Evolutionary conservation across 2,329 filamentous ascomycete species (phyloP), one percentile per base, ranked within the genome.

Genomic region (Dothiorella sarmentorum): DNA sequence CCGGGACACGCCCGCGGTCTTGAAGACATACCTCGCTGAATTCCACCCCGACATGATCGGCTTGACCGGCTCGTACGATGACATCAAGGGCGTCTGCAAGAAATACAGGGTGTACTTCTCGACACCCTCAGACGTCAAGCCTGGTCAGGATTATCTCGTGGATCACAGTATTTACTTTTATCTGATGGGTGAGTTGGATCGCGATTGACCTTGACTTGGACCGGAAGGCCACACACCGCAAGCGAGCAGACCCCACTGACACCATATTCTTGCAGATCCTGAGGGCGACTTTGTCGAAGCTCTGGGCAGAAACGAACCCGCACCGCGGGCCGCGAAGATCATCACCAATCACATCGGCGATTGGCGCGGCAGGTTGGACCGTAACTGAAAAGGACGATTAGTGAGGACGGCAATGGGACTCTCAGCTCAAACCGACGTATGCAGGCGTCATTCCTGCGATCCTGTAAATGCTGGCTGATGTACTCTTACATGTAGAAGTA

Each of bases 141-240:
- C 91, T 1, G 94, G 93, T 1, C 89, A 97, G 79, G 94, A 99
- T 75, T 99, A 99, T 72, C 76, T 99, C 67, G 94, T 99, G 11
- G 94, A 99, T 74, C 94, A 99, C 78, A 97, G 91, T 74, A 99
- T 99, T 66, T 99, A 99, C 80, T 99, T 99, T 69, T 99, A 99
- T 75, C 78, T 99, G 65, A 99, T 99, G 94, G 84, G 83, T 86
- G 72, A 74, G 82, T 76, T 27, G n/a, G 38, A 44, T 29, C 35
- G 35, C 22, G 24, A 42, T 17, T 29, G 15, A 4, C 13, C 11
- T 17, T 31, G 38, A 3, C 3, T 3, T 15, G 24, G 24, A 9
- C 11, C 11, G 33, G 18, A 15, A 7, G 22, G 33, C 17, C 4
- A 7, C 26, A 17, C 17, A 56, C 17, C 13, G 9, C 38, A 44